Conservation (phyloP, 257 asterid species). For the Lithospermum erythrorhizon region DNA sequence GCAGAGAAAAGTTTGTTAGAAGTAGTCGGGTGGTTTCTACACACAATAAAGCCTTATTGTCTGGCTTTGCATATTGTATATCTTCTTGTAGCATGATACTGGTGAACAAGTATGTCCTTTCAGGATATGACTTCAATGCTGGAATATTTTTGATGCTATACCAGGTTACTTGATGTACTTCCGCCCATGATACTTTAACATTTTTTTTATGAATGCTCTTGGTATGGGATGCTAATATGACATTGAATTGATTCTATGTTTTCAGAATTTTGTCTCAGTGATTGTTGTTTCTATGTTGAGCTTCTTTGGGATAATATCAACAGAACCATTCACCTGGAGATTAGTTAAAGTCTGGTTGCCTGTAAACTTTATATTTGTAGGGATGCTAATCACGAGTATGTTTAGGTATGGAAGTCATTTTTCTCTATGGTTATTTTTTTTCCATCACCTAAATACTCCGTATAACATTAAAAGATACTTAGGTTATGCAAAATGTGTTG, state of each 20-base stretch:
- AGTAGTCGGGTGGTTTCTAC: conserved; percentile 29
- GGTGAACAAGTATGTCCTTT: conserved; percentile 83
- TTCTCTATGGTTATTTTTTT: neutral
- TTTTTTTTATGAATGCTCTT: neutral
- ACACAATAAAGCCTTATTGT: conserved; percentile 58
- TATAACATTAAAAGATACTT: neutral
- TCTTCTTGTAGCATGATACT: conserved; percentile 90
- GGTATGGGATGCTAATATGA: conserved; percentile 5
- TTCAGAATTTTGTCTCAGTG: conserved; percentile 87
- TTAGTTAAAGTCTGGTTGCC: conserved; percentile 89
- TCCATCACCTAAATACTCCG: conserved; percentile 4
- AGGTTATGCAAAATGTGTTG: neutral
- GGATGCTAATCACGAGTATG: conserved; percentile 96
- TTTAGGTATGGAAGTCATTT: conserved; percentile 50
- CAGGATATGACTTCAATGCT: conserved; percentile 81
- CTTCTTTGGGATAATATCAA: conserved; percentile 51
- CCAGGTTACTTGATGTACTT: conserved; percentile 40
- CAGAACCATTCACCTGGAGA: conserved; percentile 91
- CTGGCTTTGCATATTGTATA: conserved; percentile 76
- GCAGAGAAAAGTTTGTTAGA: conserved; percentile 32
- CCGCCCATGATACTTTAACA: conserved; percentile 5
- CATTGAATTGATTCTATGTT: conserved; percentile 9
- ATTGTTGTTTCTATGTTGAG: conserved; percentile 49
- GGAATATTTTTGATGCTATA: conserved; percentile 90
- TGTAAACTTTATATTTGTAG: conserved; percentile 79